Evolutionary conservation across 2,329 filamentous ascomycete species (phyloP), one percentile per base, ranked within the genome.

Genomic region (Aspergillus quadricinctus): DNA sequence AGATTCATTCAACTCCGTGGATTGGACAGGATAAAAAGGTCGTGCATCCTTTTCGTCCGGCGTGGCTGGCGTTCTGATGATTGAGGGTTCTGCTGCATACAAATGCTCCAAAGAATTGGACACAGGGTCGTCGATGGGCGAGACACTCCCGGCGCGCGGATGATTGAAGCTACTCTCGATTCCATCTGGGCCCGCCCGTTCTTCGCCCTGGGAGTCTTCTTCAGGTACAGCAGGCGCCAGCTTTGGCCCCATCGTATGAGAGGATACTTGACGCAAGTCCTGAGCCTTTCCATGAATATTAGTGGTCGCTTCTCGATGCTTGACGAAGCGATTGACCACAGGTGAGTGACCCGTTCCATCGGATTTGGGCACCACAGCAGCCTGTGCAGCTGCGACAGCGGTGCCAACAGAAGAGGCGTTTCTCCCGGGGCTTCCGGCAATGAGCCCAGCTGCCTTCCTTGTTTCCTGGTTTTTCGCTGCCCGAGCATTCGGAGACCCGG

Each of bases 121-220:
- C 23, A 40, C 7, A 43, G 23, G 27, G 43, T 11, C 53, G 51
- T 8, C 41, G 49, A 14, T 54, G 5, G 60, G 55, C 29, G 49
- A 55, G n/a, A 57, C 48, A 17, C 29, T 52, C 19, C 51, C 53
- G 3, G 10, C 37, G n/a, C 37, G 50, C 10, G 11, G 29, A 21
- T 27, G 31, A 19, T 53, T 41, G 23, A 52, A n/a, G 19, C 35
- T 29, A 28, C 55, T 55, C 19, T 17, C 53, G 9, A 45, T 43
- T 19, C 28, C 49, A 45, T 46, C 52, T 28, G 66, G 61, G 19
- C 71, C 68, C 19, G 65, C 62, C 54, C 72, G 69, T 52, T 59
- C 55, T 57, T 75, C 75, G 23, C 70, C 72, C 53, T 75, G 71
- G 54, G 70, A 69, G 50, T 78, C 75, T 58, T 80, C 77, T 57